Conservation (phyloP, 2,329 filamentous ascomycete genomes). For the Penicillium sp. region DNA sequence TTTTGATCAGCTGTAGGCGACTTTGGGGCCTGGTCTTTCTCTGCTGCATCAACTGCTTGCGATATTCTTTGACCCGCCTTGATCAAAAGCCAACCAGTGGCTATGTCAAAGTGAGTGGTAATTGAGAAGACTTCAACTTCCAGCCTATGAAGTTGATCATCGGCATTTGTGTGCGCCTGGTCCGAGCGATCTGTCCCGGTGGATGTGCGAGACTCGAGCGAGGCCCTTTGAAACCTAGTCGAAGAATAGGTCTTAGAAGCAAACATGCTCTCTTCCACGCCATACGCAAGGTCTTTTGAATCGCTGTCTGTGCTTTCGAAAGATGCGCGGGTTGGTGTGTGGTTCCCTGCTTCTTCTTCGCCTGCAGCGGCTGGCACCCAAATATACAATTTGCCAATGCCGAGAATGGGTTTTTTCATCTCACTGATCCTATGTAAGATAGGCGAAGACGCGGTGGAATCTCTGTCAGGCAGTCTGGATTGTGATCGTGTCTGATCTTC, state of each 20-base stretch:
- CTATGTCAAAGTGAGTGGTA: conserved; percentile 39
- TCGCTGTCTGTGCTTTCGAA: conserved; percentile 16
- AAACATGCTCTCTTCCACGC: conserved; percentile 26
- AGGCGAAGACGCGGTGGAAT: conserved; percentile 16
- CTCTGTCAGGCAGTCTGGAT: conserved; percentile 13
- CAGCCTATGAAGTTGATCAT: conserved; percentile 17
- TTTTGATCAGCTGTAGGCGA: conserved; percentile 7
- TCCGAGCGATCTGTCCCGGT: conserved; percentile 10
- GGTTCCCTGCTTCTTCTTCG: conserved; percentile 10
- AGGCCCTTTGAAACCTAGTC: conserved; percentile 19
- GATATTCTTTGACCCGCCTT: conserved; percentile 38
- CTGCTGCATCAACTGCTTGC: conserved; percentile 16
- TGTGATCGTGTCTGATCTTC: conserved; percentile 7
- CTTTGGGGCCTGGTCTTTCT: conserved; percentile 8
- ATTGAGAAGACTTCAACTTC: conserved; percentile 34
- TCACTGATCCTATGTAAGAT: conserved; percentile 25
- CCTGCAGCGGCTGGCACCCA: conserved; percentile 35
- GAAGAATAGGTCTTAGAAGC: conserved; percentile 25
- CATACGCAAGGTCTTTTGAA: conserved; percentile 22
- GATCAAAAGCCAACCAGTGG: conserved; percentile 41
- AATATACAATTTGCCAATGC: conserved; percentile 35
- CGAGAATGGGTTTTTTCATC: conserved; percentile 36
- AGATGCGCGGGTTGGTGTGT: conserved; percentile 8
- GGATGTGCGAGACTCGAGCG: conserved; percentile 15
- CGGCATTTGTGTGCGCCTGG: conserved; percentile 1